Conservation (phyloP, 805 yeast genomes). For the Osmozyma mogii region DNA sequence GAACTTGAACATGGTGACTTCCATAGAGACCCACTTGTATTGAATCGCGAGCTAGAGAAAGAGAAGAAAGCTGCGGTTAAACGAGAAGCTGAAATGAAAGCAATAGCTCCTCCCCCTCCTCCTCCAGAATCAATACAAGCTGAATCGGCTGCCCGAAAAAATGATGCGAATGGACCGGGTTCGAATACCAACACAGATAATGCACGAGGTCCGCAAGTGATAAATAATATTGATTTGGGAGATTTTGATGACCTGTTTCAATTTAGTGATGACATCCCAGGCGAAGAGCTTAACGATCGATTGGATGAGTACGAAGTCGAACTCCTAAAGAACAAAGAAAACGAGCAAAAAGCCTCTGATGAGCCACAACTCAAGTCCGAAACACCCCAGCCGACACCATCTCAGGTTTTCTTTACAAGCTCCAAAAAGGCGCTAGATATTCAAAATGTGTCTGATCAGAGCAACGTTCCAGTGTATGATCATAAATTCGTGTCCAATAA, state of each 20-base stretch:
- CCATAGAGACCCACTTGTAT: constrained; percentile 29
- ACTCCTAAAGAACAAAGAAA: background rate
- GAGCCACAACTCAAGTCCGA: too few relatives aligned
- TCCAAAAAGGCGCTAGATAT: constrained; percentile 58
- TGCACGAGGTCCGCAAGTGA: constrained; percentile 2
- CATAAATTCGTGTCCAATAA: constrained; percentile 40
- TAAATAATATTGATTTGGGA: constrained; percentile 11
- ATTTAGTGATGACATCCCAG: constrained; percentile 32
- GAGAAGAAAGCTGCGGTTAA: constrained; percentile 2
- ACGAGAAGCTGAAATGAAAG: background rate
- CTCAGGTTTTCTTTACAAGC: constrained; percentile 45
- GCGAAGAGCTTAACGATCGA: constrained; percentile 13
- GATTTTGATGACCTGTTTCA: constrained; percentile 34
- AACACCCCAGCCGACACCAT: too few relatives aligned
- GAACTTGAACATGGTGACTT: constrained; percentile 26
- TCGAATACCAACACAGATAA: constrained; percentile 1
- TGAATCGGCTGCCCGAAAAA: background rate
- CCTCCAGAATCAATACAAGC: background rate
- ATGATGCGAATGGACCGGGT: constrained; percentile 3
- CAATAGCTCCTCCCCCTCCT: background rate
- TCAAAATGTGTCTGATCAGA: constrained; percentile 32
- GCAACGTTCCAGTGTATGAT: constrained; percentile 51
- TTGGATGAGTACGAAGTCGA: constrained; percentile 20
- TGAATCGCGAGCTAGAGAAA: constrained; percentile 20
- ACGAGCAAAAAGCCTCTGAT: too few relatives aligned